Conservation (phyloP, 345 rosid genomes). For the Aethionema arabicum region DNA sequence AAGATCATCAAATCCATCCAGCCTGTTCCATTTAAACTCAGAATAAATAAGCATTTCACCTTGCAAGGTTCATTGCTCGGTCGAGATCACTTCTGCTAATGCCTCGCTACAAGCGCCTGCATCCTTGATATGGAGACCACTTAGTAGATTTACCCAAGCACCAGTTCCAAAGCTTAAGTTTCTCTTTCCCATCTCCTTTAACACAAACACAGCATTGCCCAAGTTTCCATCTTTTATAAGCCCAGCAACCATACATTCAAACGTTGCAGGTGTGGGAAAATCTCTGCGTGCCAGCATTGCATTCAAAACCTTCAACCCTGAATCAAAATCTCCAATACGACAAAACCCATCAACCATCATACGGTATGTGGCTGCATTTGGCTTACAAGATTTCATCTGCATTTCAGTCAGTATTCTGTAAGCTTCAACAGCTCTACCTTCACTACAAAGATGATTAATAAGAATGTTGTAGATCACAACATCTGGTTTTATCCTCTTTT, state of each 20-base stretch:
- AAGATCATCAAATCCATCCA: not conserved
- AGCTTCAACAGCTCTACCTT: conserved; percentile 56
- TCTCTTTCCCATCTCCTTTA: conserved; percentile 78
- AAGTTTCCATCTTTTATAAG: conserved; percentile 51
- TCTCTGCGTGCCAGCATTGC: conserved; percentile 69
- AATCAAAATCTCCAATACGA: conserved; percentile 57
- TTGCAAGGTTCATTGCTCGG: conserved; percentile 18
- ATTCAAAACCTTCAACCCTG: conserved; percentile 66
- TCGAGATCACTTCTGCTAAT: conserved; percentile 44
- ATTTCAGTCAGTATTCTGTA: conserved; percentile 62
- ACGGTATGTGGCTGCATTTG: conserved; percentile 86
- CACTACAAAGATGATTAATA: conserved; percentile 69
- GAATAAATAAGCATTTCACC: conserved; percentile 19
- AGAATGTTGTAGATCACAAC: conserved; percentile 75
- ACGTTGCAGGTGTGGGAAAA: conserved; percentile 59
- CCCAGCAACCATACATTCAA: conserved; percentile 52
- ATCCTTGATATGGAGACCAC: conserved; percentile 40
- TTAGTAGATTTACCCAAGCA: conserved; percentile 56
- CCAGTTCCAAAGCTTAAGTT: conserved; percentile 46
- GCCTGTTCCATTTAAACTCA: not conserved
- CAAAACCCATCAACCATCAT: conserved; percentile 86
- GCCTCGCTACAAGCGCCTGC: conserved; percentile 37
- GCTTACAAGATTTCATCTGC: conserved; percentile 73
- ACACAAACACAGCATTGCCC: conserved; percentile 61
- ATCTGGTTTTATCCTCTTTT: conserved; percentile 67